These are phyloP conservation scores for Hyphopichia buzzinii DNA, from an alignment of 1,139 yeast genomes.

Conservation along the genomic window DNA sequence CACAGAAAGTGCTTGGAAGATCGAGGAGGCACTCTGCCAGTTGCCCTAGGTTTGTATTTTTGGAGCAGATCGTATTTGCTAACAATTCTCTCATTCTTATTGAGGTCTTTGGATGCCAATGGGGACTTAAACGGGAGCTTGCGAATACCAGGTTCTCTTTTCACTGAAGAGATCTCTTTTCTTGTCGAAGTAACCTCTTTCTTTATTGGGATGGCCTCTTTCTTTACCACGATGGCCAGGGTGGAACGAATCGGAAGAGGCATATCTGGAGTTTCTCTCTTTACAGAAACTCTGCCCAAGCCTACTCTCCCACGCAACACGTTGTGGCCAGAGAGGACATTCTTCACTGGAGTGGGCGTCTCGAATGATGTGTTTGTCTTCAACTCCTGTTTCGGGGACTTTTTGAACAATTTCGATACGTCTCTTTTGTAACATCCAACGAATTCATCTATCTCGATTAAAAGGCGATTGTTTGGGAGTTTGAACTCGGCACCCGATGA, in stretches of 20 bases:
- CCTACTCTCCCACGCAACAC: background rate
- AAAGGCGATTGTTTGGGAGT: slow-evolving; percentile 13
- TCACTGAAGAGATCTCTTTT: background rate
- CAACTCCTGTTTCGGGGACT: background rate
- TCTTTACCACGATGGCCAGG: background rate
- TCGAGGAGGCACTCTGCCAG: background rate
- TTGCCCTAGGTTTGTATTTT: background rate
- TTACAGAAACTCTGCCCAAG: background rate
- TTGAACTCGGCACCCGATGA: slow-evolving; percentile 13
- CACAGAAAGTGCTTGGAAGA: background rate
- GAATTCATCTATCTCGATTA: slow-evolving; percentile 16
- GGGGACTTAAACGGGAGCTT: background rate
- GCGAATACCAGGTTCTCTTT: background rate
- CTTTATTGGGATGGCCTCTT: background rate
- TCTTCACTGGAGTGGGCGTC: background rate
- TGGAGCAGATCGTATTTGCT: no score
- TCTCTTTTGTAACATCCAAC: slow-evolving; percentile 15
- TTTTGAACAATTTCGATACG: slow-evolving; percentile 10
- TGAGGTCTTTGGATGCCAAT: background rate
- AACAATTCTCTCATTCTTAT: background rate
- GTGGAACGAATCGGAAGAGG: background rate
- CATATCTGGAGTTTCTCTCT: background rate
- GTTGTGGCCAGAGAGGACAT: background rate
- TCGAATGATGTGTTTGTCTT: background rate
- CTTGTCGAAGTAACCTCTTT: background rate